Conservation (phyloP, 768 basidiomycete species). For the Agrocybe praecox region DNA sequence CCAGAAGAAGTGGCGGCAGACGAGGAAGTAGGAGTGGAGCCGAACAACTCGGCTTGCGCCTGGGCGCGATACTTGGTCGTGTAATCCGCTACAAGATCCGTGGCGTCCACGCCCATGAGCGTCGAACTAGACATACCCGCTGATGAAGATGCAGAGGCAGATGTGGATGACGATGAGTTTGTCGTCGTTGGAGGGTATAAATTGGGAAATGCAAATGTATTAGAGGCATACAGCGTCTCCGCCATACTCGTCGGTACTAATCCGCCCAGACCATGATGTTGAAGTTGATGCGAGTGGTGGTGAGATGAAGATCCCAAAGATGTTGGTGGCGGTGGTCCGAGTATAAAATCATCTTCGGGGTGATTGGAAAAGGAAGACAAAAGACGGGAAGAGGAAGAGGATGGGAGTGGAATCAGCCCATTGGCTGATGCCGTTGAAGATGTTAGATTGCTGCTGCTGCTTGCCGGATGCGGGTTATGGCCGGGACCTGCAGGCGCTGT, state of each 20-base stretch:
- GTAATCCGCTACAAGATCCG: conserved; percentile 34
- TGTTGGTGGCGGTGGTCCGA: conserved; percentile 35
- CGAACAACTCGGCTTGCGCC: conserved; percentile 18
- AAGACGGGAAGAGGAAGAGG: conserved; percentile 20
- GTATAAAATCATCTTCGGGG: conserved; percentile 41
- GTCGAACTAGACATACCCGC: background rate
- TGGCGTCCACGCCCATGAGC: background rate
- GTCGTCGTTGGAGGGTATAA: conserved; percentile 16
- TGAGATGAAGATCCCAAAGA: no score
- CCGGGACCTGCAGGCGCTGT: conserved; percentile 80
- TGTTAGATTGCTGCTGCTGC: conserved; percentile 12
- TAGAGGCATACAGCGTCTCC: conserved; percentile 14
- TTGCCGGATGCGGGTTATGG: conserved; percentile 45
- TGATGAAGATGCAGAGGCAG: background rate
- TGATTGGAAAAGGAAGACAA: conserved; percentile 30
- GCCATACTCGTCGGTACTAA: conserved; percentile 11
- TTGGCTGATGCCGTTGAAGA: conserved; percentile 14
- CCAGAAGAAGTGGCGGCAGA: no score
- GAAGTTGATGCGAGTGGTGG: background rate
- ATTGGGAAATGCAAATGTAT: conserved; percentile 26
- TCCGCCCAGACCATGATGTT: background rate
- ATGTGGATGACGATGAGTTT: background rate
- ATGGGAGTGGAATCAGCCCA: conserved; percentile 8
- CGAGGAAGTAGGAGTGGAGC: background rate
- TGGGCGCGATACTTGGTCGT: conserved; percentile 40